Evolutionary conservation across 1,139 yeast species (phyloP), one percentile per base, ranked within the genome.

Genomic region (Zygoascus sp.): DNA sequence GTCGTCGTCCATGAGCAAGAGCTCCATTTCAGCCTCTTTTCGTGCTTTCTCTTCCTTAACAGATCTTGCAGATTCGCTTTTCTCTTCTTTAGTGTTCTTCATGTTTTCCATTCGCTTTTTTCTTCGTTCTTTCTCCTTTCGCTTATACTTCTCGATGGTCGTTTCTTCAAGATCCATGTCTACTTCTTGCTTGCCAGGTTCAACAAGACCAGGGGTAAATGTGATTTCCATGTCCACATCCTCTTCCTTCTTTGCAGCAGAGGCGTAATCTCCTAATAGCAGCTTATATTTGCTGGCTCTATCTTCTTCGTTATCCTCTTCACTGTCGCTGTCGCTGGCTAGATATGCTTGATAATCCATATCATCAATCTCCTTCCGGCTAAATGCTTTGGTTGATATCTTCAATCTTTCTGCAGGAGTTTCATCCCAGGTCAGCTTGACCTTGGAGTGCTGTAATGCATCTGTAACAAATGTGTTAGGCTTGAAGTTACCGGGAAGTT

Each of bases 371-470:
- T 94, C 98, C 63, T 84, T 82, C 61, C 87, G 95, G 42, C 89
- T 80, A 61, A 94, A 90, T 13, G 90, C 89, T 57, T 83, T 80
- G 15, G 85, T 76, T 0, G 96, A 79, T 47, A 90, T 66, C 49
- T 85, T 81, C n/a, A 80, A 66, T 63, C 98, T 78, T 60, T 89
- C 97, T 51, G 80, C 83, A 3, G 98, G 98, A 0, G 97, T 94
- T 67, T 92, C 97, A 66, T 94, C 99, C 97, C 97, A 90, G 0
- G 97, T 89, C 54, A 90, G 74, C 62, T 87, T 87, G 42, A 90
- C 97, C 60, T 88, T 89, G 11, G 96, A 88, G 63, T 88, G 96
- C 62, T 89, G 96, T 50, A 90, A 74, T 0, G 97, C 97, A 66
- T 87, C 96, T 2, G 97, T 94, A 30, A 87, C 87, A 67, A 92